These are phyloP conservation scores for Bacterosira constricta DNA, from an alignment of 108 stramenopile species.

Conservation along the genomic window DNA sequence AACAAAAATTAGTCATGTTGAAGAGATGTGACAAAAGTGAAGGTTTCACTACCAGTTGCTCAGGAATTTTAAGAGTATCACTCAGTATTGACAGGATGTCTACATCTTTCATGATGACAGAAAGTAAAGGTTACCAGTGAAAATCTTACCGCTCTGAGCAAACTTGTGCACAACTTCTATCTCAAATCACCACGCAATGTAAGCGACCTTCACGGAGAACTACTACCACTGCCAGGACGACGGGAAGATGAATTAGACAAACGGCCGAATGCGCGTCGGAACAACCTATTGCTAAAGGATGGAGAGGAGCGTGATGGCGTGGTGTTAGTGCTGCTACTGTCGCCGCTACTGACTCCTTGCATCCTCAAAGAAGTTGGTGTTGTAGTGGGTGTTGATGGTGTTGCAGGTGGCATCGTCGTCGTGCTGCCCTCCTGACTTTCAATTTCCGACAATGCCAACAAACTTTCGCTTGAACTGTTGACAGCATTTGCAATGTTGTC, in stretches of 20 bases:
- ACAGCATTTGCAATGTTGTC: not conserved
- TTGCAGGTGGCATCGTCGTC: not conserved
- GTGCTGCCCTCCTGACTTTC: slow-evolving; percentile 9
- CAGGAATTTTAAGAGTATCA: no score
- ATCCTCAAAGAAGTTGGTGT: not conserved
- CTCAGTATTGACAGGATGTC: not conserved
- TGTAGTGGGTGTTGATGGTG: not conserved
- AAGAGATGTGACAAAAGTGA: no score
- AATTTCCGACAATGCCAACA: slow-evolving; percentile 21
- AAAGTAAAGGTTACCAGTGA: not conserved
- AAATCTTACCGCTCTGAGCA: not conserved
- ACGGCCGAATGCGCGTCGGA: slow-evolving; percentile 37
- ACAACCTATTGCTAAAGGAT: slow-evolving; percentile 34
- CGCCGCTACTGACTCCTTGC: not conserved
- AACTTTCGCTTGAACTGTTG: not conserved
- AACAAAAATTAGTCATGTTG: no score
- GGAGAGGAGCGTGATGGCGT: slow-evolving; percentile 3
- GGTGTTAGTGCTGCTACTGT: not conserved
- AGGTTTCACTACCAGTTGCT: no score
- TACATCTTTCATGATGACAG: not conserved
- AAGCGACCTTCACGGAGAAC: not conserved
- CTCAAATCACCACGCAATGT: not conserved
- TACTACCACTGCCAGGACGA: not conserved
- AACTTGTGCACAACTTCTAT: not conserved
- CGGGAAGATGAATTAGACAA: slow-evolving; percentile 18